Percentiles rank a stretch among this genome's conserved stretches.
Conservation (phyloP, 768 basidiomycete genomes). For the Pleurotus giganteus region DNA sequence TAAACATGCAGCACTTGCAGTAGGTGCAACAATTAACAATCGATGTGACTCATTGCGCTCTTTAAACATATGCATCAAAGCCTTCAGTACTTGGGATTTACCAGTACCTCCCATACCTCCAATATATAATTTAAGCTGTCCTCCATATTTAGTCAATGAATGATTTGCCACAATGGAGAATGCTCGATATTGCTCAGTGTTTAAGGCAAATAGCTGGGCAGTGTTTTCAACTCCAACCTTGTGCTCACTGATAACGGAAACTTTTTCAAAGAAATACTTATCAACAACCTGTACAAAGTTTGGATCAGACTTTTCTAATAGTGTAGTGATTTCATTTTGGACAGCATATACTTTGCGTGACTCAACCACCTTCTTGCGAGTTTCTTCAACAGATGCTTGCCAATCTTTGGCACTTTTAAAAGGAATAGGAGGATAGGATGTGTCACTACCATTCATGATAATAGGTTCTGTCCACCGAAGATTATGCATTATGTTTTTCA, state of each 20-base stretch:
- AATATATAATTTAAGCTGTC: conserved; percentile 29
- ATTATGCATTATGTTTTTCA: neutral
- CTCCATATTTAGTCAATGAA: conserved; percentile 6
- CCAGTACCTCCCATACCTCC: conserved; percentile 33
- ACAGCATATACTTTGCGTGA: neutral
- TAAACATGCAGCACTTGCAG: conserved; percentile 23
- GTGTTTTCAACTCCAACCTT: neutral
- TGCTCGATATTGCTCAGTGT: conserved; percentile 29
- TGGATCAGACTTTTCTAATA: neutral
- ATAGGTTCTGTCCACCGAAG: neutral
- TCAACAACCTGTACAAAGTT: neutral
- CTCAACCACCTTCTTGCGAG: neutral
- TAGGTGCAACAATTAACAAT: conserved; percentile 24
- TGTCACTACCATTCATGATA: neutral
- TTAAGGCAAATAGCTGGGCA: conserved; percentile 15
- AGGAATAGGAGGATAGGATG: neutral
- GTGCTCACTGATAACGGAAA: neutral
- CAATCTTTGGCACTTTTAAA: neutral
- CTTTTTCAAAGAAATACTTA: neutral
- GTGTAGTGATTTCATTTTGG: neutral
- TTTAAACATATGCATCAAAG: conserved; percentile 22
- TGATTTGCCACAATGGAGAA: conserved; percentile 30
- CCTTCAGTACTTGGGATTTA: conserved; percentile 28
- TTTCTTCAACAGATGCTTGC: neutral
- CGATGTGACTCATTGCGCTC: conserved; percentile 23